Conservation (phyloP, 192 early-diverging fungal species). For the Umbelopsis ramanniana region DNA sequence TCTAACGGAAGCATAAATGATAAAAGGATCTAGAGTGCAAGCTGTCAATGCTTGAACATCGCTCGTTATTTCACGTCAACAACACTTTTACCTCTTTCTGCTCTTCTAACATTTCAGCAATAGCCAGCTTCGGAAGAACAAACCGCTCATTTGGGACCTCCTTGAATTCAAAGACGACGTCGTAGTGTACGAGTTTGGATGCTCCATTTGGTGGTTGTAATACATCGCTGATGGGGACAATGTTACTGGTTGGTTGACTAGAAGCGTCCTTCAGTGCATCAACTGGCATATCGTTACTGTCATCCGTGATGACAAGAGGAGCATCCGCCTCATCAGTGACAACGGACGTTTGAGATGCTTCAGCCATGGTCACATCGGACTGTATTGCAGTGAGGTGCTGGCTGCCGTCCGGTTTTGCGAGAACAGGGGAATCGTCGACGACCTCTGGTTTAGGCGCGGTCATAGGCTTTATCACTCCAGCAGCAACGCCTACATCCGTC, state of each 20-base stretch:
- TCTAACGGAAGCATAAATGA: slow-evolving; percentile 40
- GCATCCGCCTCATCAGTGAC: background rate
- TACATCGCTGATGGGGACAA: background rate
- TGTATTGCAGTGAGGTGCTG: no score
- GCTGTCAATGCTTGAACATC: background rate
- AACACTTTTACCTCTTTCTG: slow-evolving; percentile 24
- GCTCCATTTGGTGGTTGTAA: background rate
- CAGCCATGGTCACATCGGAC: background rate
- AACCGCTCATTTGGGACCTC: slow-evolving; percentile 54
- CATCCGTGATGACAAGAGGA: background rate
- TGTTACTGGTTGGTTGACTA: background rate
- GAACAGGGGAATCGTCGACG: background rate
- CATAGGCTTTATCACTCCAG: background rate
- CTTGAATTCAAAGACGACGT: slow-evolving; percentile 62
- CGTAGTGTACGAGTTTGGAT: slow-evolving; percentile 28
- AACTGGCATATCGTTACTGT: no score
- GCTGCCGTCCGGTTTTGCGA: background rate
- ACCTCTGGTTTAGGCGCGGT: background rate
- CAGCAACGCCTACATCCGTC: slow-evolving; percentile 22
- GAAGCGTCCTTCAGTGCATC: no score
- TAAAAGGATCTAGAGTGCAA: slow-evolving; percentile 23
- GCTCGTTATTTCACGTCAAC: background rate
- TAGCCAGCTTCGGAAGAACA: slow-evolving; percentile 58
- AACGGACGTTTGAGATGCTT: background rate
- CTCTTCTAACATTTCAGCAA: slow-evolving; percentile 43